Evolutionary conservation across 73 alveolate species (phyloP), one percentile per base, ranked within the genome.

Genomic region (Paraurostyla sp.): DNA sequence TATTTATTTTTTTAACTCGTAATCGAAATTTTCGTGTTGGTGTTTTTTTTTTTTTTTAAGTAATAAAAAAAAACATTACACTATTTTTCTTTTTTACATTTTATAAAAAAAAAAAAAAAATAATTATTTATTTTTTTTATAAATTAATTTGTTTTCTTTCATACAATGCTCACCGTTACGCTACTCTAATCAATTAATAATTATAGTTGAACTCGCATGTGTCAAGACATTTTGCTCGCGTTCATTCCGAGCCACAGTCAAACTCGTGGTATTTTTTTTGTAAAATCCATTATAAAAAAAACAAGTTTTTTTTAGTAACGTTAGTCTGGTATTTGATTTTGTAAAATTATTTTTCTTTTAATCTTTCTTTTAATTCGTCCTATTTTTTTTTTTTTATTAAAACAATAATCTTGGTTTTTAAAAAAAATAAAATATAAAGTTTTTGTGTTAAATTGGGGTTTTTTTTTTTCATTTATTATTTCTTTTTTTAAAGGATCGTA

Each of bases 221-320:
- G 90, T 80, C 90, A 80, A 80, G 40, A 80, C 83, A 35, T 80
- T 80, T 50, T 50, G 90, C 90, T 27, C 90, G 90, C 90, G 90
- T 80, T 80, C 56, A 80, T 69, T 80, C 90, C 90, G 90, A 80
- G 90, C 90, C 90, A 80, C 51, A 80, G 83, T 80, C 90, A 80
- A 80, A 80, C 90, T 80, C 90, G 63, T 58, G 46, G 54, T 23
- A 18, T 63, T 63, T 6, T 6, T 63, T 63, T 63, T 30, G 81
- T 63, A 63, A 18, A 63, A 63, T 63, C 81, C 81, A 63, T 25
- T 13, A 23, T 15, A 13, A 7, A 63, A 18, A n/a, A 32, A 23
- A 18, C 23, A 18, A 18, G 13, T 46, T 13, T 46, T 46, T n/a
- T n/a, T n/a, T n/a, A n/a, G n/a, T n/a, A n/a, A n/a, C n/a, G 18